These are phyloP conservation scores for Nigrospora osmanthi DNA, from an alignment of 2,329 filamentous ascomycete genomes.

Conservation along the genomic window DNA sequence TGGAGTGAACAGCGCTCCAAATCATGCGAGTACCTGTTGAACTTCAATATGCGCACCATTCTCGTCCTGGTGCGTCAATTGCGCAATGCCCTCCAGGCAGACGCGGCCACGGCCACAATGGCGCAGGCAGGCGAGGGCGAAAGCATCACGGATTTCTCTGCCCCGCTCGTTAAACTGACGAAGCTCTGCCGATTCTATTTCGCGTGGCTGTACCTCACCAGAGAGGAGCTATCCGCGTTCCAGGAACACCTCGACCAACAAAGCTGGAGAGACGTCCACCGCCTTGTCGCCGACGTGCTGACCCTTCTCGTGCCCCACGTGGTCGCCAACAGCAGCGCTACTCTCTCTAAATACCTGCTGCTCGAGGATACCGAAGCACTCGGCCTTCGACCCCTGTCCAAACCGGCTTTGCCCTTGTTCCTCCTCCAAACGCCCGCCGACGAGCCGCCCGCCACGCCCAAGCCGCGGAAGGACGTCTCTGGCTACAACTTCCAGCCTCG, in stretches of 20 bases:
- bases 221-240: conserved; percentile 37
- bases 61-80: conserved; percentile 64
- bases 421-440: conserved; percentile 10
- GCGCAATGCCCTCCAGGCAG: conserved; percentile 58
- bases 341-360: conserved; percentile 39
- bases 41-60: conserved; percentile 73
- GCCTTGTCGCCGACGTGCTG: conserved; percentile 35
- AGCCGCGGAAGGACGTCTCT: conserved; percentile 24
- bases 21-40: conserved; percentile 59
- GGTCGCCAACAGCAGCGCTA: conserved; percentile 23
- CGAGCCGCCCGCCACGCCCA: conserved; percentile 24
- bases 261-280: conserved; percentile 34
- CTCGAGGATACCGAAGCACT: conserved; percentile 34
- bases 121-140: conserved; percentile 11
- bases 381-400: conserved; percentile 17
- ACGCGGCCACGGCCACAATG: conserved; percentile 11
- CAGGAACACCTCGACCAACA: conserved; percentile 35
- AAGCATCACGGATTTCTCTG: conserved; percentile 22
- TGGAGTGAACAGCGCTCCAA: conserved; percentile 35
- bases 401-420: conserved; percentile 18
- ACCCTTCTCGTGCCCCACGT: conserved; percentile 40
- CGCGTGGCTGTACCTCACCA: conserved; percentile 42
- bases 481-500: conserved; percentile 21
- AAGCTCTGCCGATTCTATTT: conserved; percentile 45
- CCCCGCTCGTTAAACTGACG: conserved; percentile 34